phyloP scores from a whole-genome alignment of 306 rosid species.

The Pachyrhizus erosus region DNA sequence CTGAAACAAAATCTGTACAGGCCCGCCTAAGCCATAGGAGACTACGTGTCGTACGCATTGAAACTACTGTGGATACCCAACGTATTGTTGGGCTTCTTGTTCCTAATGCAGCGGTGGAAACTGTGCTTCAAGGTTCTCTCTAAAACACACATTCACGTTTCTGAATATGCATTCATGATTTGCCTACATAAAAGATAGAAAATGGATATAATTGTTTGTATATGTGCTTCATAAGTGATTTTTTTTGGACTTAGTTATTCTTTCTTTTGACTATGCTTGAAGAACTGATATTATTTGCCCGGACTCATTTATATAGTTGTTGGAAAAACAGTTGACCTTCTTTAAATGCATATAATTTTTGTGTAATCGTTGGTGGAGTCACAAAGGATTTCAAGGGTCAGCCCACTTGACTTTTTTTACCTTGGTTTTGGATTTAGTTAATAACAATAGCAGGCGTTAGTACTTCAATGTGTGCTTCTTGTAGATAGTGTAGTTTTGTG shows the following conservation, averaged over 20 bases:
- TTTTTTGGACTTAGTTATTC: neutral
- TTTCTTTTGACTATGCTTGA: neutral
- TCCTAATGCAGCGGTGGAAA: slow-evolving; percentile 92
- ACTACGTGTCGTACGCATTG: slow-evolving; percentile 91
- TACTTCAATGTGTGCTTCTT: neutral
- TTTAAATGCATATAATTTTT: neutral
- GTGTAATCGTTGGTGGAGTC: neutral
- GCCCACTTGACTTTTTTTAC: neutral
- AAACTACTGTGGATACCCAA: slow-evolving; percentile 77
- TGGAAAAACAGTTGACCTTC: neutral
- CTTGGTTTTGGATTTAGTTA: neutral
- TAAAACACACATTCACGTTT: slow-evolving; percentile 17
- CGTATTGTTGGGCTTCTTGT: slow-evolving; percentile 94
- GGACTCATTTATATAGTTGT: neutral
- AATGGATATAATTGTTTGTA: slow-evolving; percentile 12
- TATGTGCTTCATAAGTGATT: slow-evolving; percentile 3
- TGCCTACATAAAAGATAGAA: slow-evolving; percentile 18
- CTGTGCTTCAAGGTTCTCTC: slow-evolving; percentile 85
- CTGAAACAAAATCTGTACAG: slow-evolving; percentile 52
- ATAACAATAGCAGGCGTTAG: neutral
- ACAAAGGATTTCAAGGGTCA: neutral
- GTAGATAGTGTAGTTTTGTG: neutral
- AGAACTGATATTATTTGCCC: neutral
- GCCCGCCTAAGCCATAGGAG: slow-evolving; percentile 91
- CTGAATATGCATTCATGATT: slow-evolving; percentile 18